These are phyloP conservation scores for Lyophyllum shimeji DNA, from an alignment of 768 basidiomycete genomes.

Conservation along the genomic window DNA sequence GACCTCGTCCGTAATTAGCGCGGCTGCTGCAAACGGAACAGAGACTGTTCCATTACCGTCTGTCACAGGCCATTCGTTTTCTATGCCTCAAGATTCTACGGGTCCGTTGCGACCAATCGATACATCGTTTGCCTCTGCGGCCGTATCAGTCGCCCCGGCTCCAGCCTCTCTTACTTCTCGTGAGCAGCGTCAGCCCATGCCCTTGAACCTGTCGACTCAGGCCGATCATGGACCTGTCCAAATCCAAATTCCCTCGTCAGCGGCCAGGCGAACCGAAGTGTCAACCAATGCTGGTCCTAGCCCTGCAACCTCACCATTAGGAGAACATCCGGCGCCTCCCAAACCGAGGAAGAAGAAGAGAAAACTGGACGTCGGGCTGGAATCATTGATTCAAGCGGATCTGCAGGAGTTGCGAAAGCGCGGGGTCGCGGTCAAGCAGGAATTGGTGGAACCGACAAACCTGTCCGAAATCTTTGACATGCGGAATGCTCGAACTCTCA, in stretches of 20 bases:
- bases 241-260: not conserved
- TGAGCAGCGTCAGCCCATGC: not conserved
- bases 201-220: not conserved
- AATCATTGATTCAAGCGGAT: slow-evolving; percentile 15
- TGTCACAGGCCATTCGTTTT: not conserved
- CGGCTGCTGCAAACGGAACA: not conserved
- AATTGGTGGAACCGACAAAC: slow-evolving; percentile 5
- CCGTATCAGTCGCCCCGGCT: not conserved
- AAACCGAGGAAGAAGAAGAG: slow-evolving; percentile 14
- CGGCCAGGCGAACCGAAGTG: not conserved
- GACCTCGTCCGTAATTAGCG: not conserved
- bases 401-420: slow-evolving; percentile 17
- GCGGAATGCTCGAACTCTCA: not conserved
- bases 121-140: not conserved
- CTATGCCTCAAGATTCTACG: not conserved
- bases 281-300: not conserved
- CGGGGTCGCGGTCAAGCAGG: slow-evolving; percentile 2
- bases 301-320: not conserved
- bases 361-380: slow-evolving; percentile 7
- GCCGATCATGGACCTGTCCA: not conserved
- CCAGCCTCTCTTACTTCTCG: not conserved
- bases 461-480: not conserved
- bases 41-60: not conserved
- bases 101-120: not conserved
- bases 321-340: not conserved